Conservation (phyloP, 2,329 filamentous ascomycete genomes). For the Exophiala viscosa region DNA sequence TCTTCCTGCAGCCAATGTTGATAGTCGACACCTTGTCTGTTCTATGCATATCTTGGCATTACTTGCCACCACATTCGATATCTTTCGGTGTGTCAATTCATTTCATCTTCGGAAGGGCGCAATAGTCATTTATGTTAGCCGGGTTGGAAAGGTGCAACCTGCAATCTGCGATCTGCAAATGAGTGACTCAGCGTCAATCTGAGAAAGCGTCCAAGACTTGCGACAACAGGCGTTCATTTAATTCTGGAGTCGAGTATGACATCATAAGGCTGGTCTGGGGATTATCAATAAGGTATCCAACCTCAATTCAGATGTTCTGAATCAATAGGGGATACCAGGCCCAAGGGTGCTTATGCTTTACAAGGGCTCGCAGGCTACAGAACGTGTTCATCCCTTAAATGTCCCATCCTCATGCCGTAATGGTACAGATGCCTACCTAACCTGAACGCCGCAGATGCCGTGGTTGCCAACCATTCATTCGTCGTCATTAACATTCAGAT, state of each 20-base stretch:
- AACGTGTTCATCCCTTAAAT: not conserved
- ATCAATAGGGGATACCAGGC: too few species aligned
- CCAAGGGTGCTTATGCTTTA: too few species aligned
- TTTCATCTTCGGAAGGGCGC: constrained; percentile 5
- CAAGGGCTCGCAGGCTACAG: too few species aligned
- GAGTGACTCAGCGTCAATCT: too few species aligned
- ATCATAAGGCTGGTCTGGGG: too few species aligned
- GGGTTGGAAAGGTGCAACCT: not conserved
- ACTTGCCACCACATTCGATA: constrained; percentile 16
- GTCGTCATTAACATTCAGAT: constrained; percentile 68
- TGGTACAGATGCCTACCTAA: not conserved
- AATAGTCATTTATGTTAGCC: not conserved
- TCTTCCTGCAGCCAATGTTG: not conserved
- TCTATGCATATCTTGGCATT: constrained; percentile 14
- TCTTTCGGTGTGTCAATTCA: not conserved
- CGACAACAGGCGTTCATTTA: too few species aligned
- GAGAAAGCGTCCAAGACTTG: too few species aligned
- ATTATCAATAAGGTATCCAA: too few species aligned
- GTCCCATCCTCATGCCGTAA: not conserved
- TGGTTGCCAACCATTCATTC: constrained; percentile 14
- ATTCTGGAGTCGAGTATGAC: too few species aligned
- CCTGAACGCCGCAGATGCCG: not conserved
- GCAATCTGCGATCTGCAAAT: too few species aligned
- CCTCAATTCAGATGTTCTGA: too few species aligned
- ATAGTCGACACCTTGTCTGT: constrained; percentile 2